phyloP scores from a whole-genome alignment of 2,329 filamentous ascomycete genomes.

The Botryosphaeria dothidea region DNA sequence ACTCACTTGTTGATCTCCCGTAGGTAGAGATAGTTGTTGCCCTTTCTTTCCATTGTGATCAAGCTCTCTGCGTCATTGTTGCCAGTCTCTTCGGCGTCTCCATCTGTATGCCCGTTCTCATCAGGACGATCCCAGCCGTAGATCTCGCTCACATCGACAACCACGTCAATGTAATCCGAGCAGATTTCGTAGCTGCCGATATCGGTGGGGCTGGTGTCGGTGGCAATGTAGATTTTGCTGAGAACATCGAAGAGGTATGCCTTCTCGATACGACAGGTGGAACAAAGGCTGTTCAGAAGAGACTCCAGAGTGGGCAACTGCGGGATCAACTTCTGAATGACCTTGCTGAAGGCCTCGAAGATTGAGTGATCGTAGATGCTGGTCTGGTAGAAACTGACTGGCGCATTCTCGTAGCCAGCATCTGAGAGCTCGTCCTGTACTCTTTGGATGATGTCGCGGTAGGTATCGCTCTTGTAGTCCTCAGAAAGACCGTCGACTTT shows the following conservation, averaged over 20 bases:
- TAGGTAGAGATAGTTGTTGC: constrained; percentile 63
- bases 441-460: constrained; percentile 92
- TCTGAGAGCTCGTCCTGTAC: constrained; percentile 96
- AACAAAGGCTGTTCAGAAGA: constrained; percentile 89
- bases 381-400: constrained; percentile 92
- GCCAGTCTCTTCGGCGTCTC: constrained; percentile 35
- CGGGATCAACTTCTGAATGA: constrained; percentile 96
- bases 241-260: constrained; percentile 97
- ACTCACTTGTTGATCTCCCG: constrained; percentile 67
- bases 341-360: constrained; percentile 97
- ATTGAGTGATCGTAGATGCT: constrained; percentile 99
- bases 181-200: constrained; percentile 98
- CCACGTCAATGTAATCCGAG: constrained; percentile 97
- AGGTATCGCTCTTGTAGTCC: constrained; percentile 94
- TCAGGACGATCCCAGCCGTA: constrained; percentile 71
- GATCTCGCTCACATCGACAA: constrained; percentile 94
- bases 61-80: constrained; percentile 62
- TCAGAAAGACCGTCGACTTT: constrained; percentile 98
- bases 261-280: constrained; percentile 94
- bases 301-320: constrained; percentile 90
- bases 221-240: constrained; percentile 98
- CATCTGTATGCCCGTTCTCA: constrained; percentile 29
- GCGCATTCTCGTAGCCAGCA: constrained; percentile 87
- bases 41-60: constrained; percentile 60
- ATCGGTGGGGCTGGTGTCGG: constrained; percentile 88